Percentiles rank a stretch among this genome's conserved stretches.
These are phyloP conservation scores for Bacidia rubella DNA, from an alignment of 495 filamentous ascomycete species.

Conservation along the genomic window DNA sequence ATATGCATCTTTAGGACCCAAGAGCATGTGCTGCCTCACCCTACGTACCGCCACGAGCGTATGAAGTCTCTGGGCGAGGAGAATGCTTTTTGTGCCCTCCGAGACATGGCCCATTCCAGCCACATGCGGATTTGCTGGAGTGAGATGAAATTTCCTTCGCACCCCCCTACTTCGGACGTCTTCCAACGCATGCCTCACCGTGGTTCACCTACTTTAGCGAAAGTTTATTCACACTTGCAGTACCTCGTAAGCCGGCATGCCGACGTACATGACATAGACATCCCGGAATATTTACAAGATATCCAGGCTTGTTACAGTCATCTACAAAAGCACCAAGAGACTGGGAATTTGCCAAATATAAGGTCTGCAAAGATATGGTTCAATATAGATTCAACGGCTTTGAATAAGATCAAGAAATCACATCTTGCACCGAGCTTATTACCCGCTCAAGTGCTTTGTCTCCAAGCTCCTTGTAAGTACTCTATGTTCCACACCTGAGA, in stretches of 20 bases:
- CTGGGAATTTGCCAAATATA: constrained; percentile 5
- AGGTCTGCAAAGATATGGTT: constrained; percentile 14
- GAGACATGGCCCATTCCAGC: constrained; percentile 5
- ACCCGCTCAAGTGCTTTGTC: constrained; percentile 14
- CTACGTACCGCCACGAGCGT: constrained; percentile 11
- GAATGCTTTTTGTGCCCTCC: constrained; percentile 5
- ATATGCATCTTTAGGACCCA: constrained; percentile 13
- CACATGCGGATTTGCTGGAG: constrained; percentile 18
- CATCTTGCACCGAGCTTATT: constrained; percentile 12
- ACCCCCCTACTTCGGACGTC: constrained; percentile 13
- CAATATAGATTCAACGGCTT: constrained; percentile 16
- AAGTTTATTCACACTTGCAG: constrained; percentile 18
- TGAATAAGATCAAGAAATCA: constrained; percentile 1
- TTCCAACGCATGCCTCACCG: constrained; percentile 2
- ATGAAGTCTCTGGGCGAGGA: constrained; percentile 14
- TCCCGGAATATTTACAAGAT: constrained; percentile 19
- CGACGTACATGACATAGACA: constrained; percentile 4
- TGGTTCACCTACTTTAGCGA: constrained; percentile 10
- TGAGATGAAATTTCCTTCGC: constrained; percentile 12
- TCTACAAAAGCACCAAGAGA: constrained; percentile 14
- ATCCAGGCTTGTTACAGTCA: constrained; percentile 17
- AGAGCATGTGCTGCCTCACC: not conserved
- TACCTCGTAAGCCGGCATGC: constrained; percentile 8
- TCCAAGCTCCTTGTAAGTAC: constrained; percentile 15
- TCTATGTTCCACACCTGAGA: not conserved